A percentile compares a stretch with the other conserved stretches of the same genome.
These are phyloP conservation scores for Capsella bursapastoris DNA, from an alignment of 345 rosid species.

Conservation along the genomic window DNA sequence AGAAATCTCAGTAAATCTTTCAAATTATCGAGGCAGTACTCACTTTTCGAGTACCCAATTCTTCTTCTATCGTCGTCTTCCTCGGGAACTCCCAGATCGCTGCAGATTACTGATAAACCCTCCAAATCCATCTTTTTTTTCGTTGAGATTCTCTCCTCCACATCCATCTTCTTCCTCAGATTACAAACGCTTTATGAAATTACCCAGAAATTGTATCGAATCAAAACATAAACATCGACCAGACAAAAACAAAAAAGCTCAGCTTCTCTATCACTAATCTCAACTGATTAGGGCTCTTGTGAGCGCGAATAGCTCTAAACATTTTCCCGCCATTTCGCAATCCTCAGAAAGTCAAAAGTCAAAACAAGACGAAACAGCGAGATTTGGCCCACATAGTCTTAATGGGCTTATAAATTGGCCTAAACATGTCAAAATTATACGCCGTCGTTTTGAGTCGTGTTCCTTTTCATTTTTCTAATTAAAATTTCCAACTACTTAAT, in stretches of 20 bases:
- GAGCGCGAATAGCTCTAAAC: conserved; percentile 34
- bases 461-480: not conserved
- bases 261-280: conserved; percentile 14
- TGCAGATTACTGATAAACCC: conserved; percentile 71
- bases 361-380: not conserved
- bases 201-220: not conserved
- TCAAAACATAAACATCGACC: not conserved
- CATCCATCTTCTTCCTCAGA: conserved; percentile 31
- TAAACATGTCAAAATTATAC: not conserved
- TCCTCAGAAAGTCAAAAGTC: not conserved
- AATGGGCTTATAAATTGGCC: conserved; percentile 17
- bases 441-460: not conserved
- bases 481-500: conserved; percentile 20
- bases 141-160: conserved; percentile 41
- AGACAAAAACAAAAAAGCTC: not conserved
- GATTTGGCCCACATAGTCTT: not conserved
- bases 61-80: conserved; percentile 59
- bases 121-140: conserved; percentile 56
- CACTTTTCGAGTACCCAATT: conserved; percentile 64
- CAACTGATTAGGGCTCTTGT: conserved; percentile 40
- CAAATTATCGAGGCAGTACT: conserved; percentile 67
- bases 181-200: not conserved
- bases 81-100: conserved; percentile 64
- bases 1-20: conserved; percentile 84
- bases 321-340: conserved; percentile 40